These are phyloP conservation scores for Gracilariopsis chorda DNA, from an alignment of 23 red algal genomes.

Conservation along the genomic window DNA sequence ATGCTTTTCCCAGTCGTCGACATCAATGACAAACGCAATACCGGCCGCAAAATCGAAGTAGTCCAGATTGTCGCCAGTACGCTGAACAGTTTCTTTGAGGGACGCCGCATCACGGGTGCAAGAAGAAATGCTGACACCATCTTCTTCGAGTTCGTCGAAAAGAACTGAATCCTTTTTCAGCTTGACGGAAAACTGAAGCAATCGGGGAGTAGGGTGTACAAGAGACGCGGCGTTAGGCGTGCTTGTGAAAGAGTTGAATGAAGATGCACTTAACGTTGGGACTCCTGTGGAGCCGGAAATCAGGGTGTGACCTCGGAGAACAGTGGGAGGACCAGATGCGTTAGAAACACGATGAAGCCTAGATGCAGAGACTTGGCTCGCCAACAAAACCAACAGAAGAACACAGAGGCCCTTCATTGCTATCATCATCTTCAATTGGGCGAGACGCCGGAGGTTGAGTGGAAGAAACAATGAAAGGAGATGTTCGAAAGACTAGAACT, in stretches of 20 bases:
- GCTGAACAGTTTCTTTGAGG: background rate
- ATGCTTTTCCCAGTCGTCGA: background rate
- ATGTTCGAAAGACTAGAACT: too few relatives aligned
- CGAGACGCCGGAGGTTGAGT: too few relatives aligned
- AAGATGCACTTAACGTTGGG: too few relatives aligned
- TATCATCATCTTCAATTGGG: too few relatives aligned
- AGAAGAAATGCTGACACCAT: background rate
- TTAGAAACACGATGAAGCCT: background rate
- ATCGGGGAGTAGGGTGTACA: background rate
- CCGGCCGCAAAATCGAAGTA: background rate
- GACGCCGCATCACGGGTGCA: background rate
- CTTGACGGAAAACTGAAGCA: background rate
- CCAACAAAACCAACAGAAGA: too few relatives aligned
- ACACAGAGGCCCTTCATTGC: too few relatives aligned
- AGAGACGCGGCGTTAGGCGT: too few relatives aligned
- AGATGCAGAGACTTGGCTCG: too few relatives aligned
- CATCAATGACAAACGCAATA: background rate
- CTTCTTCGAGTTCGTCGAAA: background rate
- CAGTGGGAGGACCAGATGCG: background rate
- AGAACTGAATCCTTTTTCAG: background rate
- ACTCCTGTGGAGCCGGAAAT: background rate
- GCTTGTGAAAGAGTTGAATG: too few relatives aligned
- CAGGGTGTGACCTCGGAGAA: background rate
- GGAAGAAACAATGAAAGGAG: too few relatives aligned
- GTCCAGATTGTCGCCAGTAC: background rate